phyloP scores from a whole-genome alignment of 768 basidiomycete genomes.

The Tephrocybe sp. region DNA sequence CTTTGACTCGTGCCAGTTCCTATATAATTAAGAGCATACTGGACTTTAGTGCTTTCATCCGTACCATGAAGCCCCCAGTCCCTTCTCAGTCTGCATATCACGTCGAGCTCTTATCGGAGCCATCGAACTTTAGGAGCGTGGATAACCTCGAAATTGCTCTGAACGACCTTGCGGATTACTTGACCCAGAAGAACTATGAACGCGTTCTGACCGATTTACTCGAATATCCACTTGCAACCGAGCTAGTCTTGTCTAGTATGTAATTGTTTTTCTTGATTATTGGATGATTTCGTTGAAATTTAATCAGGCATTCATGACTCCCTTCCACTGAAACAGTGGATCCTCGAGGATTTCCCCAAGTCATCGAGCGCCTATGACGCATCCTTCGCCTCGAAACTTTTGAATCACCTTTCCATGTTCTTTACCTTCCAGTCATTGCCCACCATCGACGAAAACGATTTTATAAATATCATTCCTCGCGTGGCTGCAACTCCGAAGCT shows the following conservation, averaged over 20 bases:
- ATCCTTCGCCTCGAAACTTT: slow-evolving; percentile 13
- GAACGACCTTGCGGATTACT: slow-evolving; percentile 19
- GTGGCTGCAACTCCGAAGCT: slow-evolving; percentile 10
- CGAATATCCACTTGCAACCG: slow-evolving; percentile 20
- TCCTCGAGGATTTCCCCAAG: slow-evolving; percentile 32
- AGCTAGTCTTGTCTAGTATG: slow-evolving; percentile 26
- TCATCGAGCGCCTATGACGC: slow-evolving; percentile 3
- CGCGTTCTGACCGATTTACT: slow-evolving; percentile 23
- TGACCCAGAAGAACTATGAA: slow-evolving; percentile 22
- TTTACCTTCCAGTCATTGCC: slow-evolving; percentile 1
- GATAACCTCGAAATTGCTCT: slow-evolving; percentile 21
- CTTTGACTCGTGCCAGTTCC: background rate
- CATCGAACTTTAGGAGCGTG: slow-evolving; percentile 12
- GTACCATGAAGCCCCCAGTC: slow-evolving; percentile 10
- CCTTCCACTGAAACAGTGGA: slow-evolving; percentile 21
- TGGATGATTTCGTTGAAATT: background rate
- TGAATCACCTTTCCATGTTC: slow-evolving; percentile 7
- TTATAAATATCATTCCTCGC: background rate
- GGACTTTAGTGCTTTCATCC: background rate
- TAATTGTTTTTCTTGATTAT: slow-evolving; percentile 1
- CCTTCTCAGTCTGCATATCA: slow-evolving; percentile 22
- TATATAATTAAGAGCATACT: background rate
- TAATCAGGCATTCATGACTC: slow-evolving; percentile 14
- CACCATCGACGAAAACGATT: background rate
- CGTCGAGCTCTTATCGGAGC: slow-evolving; percentile 20